These are phyloP conservation scores for Ceriops tagal DNA, from an alignment of 345 rosid genomes.

Conservation along the genomic window DNA sequence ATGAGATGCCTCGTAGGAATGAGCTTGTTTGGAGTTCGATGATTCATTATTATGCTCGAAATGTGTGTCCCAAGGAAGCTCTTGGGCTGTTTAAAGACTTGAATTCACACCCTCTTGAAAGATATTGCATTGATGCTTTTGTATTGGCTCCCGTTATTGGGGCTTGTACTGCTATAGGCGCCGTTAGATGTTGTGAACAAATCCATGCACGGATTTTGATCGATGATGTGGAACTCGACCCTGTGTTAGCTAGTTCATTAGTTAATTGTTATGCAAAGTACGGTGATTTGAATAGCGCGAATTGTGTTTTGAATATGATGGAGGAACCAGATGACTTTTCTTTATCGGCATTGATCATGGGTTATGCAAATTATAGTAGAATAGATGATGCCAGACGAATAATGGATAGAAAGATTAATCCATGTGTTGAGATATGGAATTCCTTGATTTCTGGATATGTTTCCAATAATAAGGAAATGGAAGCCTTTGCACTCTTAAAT, in stretches of 20 bases:
- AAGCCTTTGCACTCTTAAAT: constrained; percentile 53
- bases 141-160: constrained; percentile 57
- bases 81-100: constrained; percentile 50
- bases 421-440: constrained; percentile 62
- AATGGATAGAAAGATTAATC: constrained; percentile 38
- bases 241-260: constrained; percentile 56
- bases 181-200: constrained; percentile 61
- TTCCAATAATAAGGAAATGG: constrained; percentile 43
- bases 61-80: constrained; percentile 51
- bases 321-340: constrained; percentile 63
- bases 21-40: constrained; percentile 52
- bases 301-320: constrained; percentile 37
- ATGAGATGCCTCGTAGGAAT: constrained; percentile 63
- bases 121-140: constrained; percentile 39
- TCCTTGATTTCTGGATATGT: constrained; percentile 74
- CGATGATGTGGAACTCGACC: constrained; percentile 41
- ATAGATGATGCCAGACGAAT: constrained; percentile 52
- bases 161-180: constrained; percentile 58
- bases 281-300: constrained; percentile 59
- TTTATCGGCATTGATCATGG: constrained; percentile 72
- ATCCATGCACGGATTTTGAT: constrained; percentile 59
- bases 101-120: constrained; percentile 30
- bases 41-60: constrained; percentile 50
- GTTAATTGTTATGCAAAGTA: constrained; percentile 68
- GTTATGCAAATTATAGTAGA: constrained; percentile 58